Base-by-base conservation (phyloP, 2,329 filamentous ascomycete species). In the Trichoderma guizhouense region DNA sequence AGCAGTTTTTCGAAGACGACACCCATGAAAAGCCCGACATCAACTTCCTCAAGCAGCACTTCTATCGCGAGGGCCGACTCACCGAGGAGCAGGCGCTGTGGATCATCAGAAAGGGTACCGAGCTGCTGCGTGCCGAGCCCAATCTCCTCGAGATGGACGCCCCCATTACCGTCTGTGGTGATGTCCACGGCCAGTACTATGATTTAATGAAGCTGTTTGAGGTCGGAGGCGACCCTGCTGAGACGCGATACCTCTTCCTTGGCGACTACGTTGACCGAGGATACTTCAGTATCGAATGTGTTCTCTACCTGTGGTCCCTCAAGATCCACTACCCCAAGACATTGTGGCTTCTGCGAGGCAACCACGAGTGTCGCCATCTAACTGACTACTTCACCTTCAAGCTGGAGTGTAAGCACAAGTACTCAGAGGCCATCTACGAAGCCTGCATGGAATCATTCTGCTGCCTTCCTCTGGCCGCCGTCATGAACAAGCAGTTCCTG, bases 351-450 rank as follows among this genome's bases (percentile, higher is more conserved):
- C 89, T 99, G 76, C 93, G 96, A 78, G 96, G 96, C 76, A 99
- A 99, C 84, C 96, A 99, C 85, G 96, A 99, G 84, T 99, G 96
- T 83, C 92, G 96, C 79, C 96, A 99, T 86, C 88, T 99, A 88
- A 99, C 96, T 72, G 96, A 99, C 81, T 99, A 99, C 87, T 99
- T 99, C 85, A 99, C 96, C 73, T 99, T 99, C 87, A 98, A 99
- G 87, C 91, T 99, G 72, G 96, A 99, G 83, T 99, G 96, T 88
- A 98, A 97, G 86, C 96, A 99, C 89, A 99, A 99, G 83, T 99
- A 99, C 84, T 97, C 94, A 39, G 96, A 98, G 84, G 89, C 89
- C 75, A 89, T 99, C 73, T 99, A 99, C 82, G 95, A 99, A 79
- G 95, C 96, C 71, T 98, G 96, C 85, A 97, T 98, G 90, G 95